A percentile compares a stretch with the other conserved stretches of the same genome.
Evolutionary conservation across 2,329 filamentous ascomycete genomes (phyloP).

Genomic region (Aspergillus felis): DNA sequence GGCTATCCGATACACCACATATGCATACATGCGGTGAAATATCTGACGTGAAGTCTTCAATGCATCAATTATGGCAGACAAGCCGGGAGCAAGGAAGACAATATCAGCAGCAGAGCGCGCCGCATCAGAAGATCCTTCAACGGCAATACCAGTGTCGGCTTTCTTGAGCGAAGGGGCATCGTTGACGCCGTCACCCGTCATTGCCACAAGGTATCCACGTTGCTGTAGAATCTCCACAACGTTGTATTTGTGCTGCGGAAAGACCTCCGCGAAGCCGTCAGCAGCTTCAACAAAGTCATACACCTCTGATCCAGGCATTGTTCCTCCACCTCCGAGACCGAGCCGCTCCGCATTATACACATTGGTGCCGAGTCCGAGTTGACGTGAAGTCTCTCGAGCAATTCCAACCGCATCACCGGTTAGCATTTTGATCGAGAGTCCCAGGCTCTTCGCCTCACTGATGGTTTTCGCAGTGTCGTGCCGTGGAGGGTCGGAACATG

Average conservation of each 20-base stretch:
- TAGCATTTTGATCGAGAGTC: conserved; percentile 92
- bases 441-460: conserved; percentile 81
- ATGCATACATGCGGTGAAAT: conserved; percentile 95
- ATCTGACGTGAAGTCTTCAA: conserved; percentile 92
- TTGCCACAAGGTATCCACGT: conserved; percentile 88
- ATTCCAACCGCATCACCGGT: conserved; percentile 93
- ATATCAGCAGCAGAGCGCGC: conserved; percentile 90
- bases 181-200: conserved; percentile 96
- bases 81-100: conserved; percentile 85
- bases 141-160: conserved; percentile 93
- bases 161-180: conserved; percentile 90
- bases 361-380: conserved; percentile 87
- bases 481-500: conserved; percentile 85
- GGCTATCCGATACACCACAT: conserved; percentile 92
- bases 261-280: conserved; percentile 91
- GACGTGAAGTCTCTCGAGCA: conserved; percentile 83
- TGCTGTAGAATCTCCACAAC: conserved; percentile 91
- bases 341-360: conserved; percentile 92
- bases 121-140: conserved; percentile 87
- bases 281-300: conserved; percentile 95
- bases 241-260: conserved; percentile 93
- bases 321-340: conserved; percentile 82
- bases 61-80: conserved; percentile 88
- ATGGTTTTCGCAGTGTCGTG: conserved; percentile 88
- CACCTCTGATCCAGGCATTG: conserved; percentile 89